Evolutionary conservation across 805 yeast species (phyloP), one percentile per base, ranked within the genome.

Genomic region (Yamadazyma sp.): DNA sequence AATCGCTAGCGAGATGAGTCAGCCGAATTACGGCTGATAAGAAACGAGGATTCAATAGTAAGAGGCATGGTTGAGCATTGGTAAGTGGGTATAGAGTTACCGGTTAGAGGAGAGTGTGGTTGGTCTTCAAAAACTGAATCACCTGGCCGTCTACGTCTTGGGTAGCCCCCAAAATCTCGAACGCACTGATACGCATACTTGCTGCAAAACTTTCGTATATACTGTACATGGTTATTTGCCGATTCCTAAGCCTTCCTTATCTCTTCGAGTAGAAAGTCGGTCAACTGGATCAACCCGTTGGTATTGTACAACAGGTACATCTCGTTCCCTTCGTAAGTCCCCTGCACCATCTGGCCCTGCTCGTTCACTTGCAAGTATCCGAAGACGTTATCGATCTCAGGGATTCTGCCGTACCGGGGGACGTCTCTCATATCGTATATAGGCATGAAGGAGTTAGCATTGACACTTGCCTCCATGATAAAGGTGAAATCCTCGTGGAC

Each of bases 341-440:
- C 72, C 1, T 67, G 66, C 2, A 77, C 62, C 42, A 86, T 82
- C 29, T 67, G 64, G 1, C 86, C 84, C 3, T 67, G 53, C 1
- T 45, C 57, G 45, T 74, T 74, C 2, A 85, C 83, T 45, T 72
- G 71, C 7, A 84, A 80, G 50, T 80, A 82, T 1, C 95, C 95
- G 35, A 78, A 66, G 2, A 79, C 77, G 48, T 82, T 84, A 44
- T 82, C 86, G 6, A 82, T 73, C 14, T 80, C 84, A 1, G 91
- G 87, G 10, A 72, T 74, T 46, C 93, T 67, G 22, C 82, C 82
- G 43, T 73, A 77, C 15, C 73, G 62, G 1, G 91, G 88, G 1
- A 77, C 70, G 32, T 71, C 75, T 41, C 93, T 68, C 44, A 81
- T 67, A 54, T 85, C 95, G 47, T 76, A 82, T 29, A 86, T 74